Conservation (phyloP, 805 yeast genomes). For the Kazachstania kunashirensis region DNA sequence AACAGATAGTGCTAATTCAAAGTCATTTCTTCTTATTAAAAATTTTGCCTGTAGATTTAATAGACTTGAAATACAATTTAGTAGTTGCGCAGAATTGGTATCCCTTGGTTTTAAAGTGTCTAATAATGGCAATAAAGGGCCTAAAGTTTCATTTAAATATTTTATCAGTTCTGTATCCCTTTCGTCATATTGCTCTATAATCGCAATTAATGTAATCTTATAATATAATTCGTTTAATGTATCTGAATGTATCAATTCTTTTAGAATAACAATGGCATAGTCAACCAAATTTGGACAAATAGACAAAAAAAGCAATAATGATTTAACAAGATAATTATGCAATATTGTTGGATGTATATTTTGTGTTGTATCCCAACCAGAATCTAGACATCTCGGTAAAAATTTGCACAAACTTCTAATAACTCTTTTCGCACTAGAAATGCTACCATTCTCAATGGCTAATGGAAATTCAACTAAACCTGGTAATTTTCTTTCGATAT, state of each 20-base stretch:
- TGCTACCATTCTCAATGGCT: conserved; percentile 25
- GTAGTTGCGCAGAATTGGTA: conserved; percentile 14
- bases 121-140: conserved; percentile 13
- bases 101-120: conserved; percentile 13
- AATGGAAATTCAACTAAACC: conserved; percentile 47
- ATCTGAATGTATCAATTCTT: conserved; percentile 12
- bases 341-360: conserved; percentile 28
- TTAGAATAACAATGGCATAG: conserved; percentile 14
- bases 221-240: conserved; percentile 17
- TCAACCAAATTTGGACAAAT: conserved; percentile 16
- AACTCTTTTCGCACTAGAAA: conserved; percentile 24
- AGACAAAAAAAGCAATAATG: conserved; percentile 29
- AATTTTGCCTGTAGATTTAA: conserved; percentile 23
- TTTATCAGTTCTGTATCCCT: conserved; percentile 19
- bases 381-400: conserved; percentile 38
- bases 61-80: conserved; percentile 21
- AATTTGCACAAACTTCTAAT: conserved; percentile 33
- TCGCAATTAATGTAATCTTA: conserved; percentile 17
- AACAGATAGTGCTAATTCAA: conserved; percentile 17
- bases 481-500: conserved; percentile 45
- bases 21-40: conserved; percentile 19
- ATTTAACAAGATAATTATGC: conserved; percentile 46
- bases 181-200: conserved; percentile 17
- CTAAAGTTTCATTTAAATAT: conserved; percentile 13
- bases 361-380: conserved; percentile 35